phyloP scores from a whole-genome alignment of 352 stramenopile genomes.

The Pythium biforme region DNA sequence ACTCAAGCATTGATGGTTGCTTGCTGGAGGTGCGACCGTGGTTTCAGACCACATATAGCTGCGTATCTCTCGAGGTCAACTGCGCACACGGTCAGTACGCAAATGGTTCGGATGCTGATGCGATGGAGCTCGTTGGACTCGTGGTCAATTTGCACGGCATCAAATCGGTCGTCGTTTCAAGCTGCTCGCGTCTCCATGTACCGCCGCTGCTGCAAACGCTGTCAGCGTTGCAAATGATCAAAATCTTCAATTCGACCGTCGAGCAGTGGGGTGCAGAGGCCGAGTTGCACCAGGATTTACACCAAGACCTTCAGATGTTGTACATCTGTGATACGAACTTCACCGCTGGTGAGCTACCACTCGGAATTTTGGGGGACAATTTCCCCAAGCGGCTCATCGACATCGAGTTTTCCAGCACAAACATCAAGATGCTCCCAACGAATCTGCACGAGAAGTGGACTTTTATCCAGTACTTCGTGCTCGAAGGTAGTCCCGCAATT shows the following conservation, averaged over 20 bases:
- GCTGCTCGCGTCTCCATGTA: conserved; percentile 19
- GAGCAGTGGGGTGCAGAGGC: conserved; percentile 11
- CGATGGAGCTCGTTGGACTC: neutral
- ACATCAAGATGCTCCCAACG: neutral
- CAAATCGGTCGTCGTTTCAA: conserved; percentile 17
- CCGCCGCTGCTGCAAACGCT: conserved; percentile 13
- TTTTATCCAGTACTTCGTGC: conserved; percentile 10
- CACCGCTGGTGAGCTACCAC: neutral
- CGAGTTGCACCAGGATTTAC: conserved; percentile 2
- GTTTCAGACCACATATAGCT: conserved; percentile 19
- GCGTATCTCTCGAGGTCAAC: conserved; percentile 22
- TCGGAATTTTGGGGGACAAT: neutral
- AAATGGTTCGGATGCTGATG: neutral
- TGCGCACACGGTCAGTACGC: conserved; percentile 7
- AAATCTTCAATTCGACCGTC: conserved; percentile 30
- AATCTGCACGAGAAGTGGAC: conserved; percentile 14
- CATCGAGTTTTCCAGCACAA: conserved; percentile 17
- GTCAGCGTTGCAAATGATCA: conserved; percentile 9
- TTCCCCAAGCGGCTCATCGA: conserved; percentile 8
- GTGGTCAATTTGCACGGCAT: neutral
- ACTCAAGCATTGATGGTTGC: neutral
- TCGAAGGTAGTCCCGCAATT: conserved; percentile 7
- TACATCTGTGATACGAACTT: conserved; percentile 19
- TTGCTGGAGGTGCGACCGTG: conserved; percentile 20
- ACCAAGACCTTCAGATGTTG: conserved; percentile 20